phyloP scores from a whole-genome alignment of 805 yeast genomes.

The Diddensiella transvaalensis region DNA sequence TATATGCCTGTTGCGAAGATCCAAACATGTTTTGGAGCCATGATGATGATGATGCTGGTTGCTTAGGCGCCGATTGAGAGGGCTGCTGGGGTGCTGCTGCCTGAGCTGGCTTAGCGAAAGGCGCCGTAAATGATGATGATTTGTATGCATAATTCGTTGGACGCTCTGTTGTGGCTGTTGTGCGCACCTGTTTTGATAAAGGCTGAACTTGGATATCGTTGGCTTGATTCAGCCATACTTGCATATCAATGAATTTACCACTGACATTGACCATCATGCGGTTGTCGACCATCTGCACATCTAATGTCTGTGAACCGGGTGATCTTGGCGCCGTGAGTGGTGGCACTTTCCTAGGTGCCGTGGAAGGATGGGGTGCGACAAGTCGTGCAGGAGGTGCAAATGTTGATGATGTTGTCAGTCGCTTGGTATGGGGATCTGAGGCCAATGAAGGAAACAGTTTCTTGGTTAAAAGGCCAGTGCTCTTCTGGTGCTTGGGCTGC shows the following conservation, averaged over 20 bases:
- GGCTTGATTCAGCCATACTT: constrained; percentile 26
- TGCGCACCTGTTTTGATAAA: neutral
- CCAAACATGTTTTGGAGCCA: neutral
- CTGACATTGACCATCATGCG: constrained; percentile 27
- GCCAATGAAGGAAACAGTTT: neutral
- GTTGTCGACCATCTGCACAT: constrained; percentile 26
- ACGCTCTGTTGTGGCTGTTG: no score
- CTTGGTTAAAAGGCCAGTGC: neutral
- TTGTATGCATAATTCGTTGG: no score
- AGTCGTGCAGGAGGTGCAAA: neutral
- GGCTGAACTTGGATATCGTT: constrained; percentile 9
- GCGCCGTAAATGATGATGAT: no score
- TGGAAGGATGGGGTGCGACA: neutral
- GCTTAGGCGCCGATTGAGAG: neutral
- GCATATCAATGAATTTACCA: constrained; percentile 27
- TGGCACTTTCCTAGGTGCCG: constrained; percentile 7
- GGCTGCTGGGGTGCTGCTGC: neutral
- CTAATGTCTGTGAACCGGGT: constrained; percentile 11
- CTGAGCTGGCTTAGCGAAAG: neutral
- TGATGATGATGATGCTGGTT: neutral
- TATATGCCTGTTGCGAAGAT: neutral
- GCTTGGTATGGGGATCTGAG: neutral
- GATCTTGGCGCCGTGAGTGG: no score
- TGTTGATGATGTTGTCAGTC: neutral
- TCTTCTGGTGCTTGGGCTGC: neutral